Percentiles rank a stretch among this genome's conserved stretches.
Conservation (phyloP, 228 moss, liverwort and hornwort species). For the Sphagnum magellanicum region DNA sequence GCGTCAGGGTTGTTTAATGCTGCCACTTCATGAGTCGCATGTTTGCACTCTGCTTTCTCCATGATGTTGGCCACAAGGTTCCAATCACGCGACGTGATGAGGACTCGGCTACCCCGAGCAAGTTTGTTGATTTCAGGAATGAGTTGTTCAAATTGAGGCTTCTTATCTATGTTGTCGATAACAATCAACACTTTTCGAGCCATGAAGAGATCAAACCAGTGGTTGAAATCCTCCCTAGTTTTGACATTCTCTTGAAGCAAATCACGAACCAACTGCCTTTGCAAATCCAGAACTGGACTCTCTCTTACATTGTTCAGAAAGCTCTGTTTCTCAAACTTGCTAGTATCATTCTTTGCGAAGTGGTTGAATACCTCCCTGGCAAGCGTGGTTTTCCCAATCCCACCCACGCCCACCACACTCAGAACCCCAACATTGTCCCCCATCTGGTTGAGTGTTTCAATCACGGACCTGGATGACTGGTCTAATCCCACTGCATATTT, state of each 20-base stretch:
- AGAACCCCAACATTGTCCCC: slow-evolving; percentile 15
- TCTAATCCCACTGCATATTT: neutral
- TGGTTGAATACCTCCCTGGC: slow-evolving; percentile 13
- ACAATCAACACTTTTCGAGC: neutral
- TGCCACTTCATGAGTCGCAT: neutral
- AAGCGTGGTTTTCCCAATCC: too few relatives aligned
- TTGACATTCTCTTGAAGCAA: slow-evolving; percentile 1
- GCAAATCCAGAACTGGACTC: neutral
- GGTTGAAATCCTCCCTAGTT: neutral
- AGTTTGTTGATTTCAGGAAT: too few relatives aligned
- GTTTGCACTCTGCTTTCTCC: neutral
- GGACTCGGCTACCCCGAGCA: too few relatives aligned
- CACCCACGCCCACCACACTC: slow-evolving; percentile 4
- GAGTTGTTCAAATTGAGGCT: neutral
- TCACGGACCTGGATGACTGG: too few relatives aligned
- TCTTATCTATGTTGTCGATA: slow-evolving; percentile 3
- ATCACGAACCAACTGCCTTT: neutral
- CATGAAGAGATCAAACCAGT: neutral
- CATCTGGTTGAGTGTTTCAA: neutral
- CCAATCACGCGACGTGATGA: neutral
- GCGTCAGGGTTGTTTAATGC: neutral
- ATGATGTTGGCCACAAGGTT: slow-evolving; percentile 2
- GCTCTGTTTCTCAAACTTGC: neutral
- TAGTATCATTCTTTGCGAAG: neutral
- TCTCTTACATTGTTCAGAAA: slow-evolving; percentile 1